These are phyloP conservation scores for Phialophora verrucosa DNA, from an alignment of 2,329 filamentous ascomycete species.

Conservation along the genomic window DNA sequence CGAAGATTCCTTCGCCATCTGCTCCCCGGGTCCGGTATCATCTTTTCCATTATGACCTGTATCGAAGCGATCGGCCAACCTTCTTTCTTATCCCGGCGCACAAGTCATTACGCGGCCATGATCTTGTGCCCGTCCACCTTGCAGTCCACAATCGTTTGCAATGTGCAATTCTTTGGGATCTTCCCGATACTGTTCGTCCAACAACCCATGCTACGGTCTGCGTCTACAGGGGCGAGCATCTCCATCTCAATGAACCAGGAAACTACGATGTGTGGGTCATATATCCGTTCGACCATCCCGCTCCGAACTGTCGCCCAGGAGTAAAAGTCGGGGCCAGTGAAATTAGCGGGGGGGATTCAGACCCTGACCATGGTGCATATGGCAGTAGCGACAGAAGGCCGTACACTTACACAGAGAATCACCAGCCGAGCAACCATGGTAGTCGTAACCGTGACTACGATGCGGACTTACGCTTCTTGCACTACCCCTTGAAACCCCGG, in stretches of 20 bases:
- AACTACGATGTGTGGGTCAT: constrained; percentile 25
- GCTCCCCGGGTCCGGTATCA: constrained; percentile 13
- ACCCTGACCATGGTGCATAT: neutral
- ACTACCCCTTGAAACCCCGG: constrained; percentile 14
- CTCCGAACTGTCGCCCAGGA: neutral
- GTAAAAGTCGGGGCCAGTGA: neutral
- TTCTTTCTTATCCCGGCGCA: constrained; percentile 30
- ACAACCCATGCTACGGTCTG: constrained; percentile 23
- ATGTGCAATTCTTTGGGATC: constrained; percentile 36
- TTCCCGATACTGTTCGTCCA: constrained; percentile 17
- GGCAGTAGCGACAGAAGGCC: neutral
- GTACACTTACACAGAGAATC: constrained; percentile 13
- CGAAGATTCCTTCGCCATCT: neutral
- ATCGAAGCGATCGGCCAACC: constrained; percentile 24
- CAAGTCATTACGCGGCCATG: constrained; percentile 10
- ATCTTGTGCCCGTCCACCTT: constrained; percentile 32
- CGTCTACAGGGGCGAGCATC: constrained; percentile 27
- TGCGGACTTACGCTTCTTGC: constrained; percentile 12
- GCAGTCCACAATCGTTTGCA: constrained; percentile 25
- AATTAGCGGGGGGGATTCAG: neutral
- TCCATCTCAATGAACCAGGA: constrained; percentile 14
- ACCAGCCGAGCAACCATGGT: neutral
- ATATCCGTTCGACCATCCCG: constrained; percentile 23
- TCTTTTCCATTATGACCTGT: constrained; percentile 28
- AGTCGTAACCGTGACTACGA: neutral